Conservation (phyloP, 2,329 filamentous ascomycete species). For the Verticillium klebahnii region DNA sequence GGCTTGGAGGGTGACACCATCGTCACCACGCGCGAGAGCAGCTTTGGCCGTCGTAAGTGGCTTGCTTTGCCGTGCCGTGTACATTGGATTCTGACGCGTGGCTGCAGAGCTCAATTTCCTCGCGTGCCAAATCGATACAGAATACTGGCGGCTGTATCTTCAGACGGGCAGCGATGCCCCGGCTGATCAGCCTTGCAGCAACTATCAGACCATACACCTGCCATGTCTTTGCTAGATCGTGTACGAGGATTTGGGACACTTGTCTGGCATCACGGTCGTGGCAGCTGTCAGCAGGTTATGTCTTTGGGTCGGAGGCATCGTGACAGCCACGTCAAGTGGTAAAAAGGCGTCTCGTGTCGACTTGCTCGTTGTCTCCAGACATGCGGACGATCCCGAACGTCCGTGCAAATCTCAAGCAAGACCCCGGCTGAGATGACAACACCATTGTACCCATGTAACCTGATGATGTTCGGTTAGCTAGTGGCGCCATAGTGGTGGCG, state of each 20-base stretch:
- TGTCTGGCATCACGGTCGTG: slow-evolving; percentile 7
- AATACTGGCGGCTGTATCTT: slow-evolving; percentile 46
- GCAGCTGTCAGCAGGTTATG: background rate
- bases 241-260: background rate
- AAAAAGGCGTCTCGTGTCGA: no score
- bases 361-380: no score
- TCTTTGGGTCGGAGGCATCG: background rate
- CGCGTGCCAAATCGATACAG: slow-evolving; percentile 35
- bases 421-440: no score
- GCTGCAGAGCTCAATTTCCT: slow-evolving; percentile 44
- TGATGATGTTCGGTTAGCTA: no score
- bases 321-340: no score
- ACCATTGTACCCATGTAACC: no score
- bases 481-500: no score
- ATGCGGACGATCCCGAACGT: no score
- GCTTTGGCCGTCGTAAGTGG: slow-evolving; percentile 34
- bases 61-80: background rate
- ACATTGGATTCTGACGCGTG: slow-evolving; percentile 12
- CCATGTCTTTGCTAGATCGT: slow-evolving; percentile 39
- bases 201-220: slow-evolving; percentile 50
- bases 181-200: slow-evolving; percentile 44
- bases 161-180: slow-evolving; percentile 47
- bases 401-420: no score
- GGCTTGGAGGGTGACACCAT: slow-evolving; percentile 40
- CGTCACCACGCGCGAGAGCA: slow-evolving; percentile 38